A percentile compares a stretch with the other conserved stretches of the same genome.
Conservation (phyloP, 163 green algal genomes). For the Scenedesmus sp. region DNA sequence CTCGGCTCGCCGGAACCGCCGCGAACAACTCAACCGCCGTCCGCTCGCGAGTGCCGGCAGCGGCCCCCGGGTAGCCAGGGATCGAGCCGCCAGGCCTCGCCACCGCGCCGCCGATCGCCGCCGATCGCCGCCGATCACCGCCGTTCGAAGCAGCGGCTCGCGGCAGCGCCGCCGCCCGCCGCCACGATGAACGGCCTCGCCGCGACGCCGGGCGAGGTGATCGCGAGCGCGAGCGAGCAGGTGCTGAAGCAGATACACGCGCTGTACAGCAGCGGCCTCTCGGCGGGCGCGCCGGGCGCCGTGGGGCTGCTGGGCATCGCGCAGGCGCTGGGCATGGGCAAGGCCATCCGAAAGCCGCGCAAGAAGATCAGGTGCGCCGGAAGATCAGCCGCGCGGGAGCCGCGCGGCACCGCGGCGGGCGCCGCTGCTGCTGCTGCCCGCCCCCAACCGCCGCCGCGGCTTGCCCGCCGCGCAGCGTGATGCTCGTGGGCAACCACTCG, state of each 20-base stretch:
- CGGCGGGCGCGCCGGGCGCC: conserved; percentile 26
- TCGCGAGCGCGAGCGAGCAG: conserved; percentile 9
- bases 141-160: no score
- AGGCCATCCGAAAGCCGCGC: conserved; percentile 56
- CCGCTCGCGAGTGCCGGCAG: no score
- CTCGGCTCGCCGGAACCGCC: no score
- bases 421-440: conserved; percentile 38
- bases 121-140: no score
- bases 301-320: conserved; percentile 62
- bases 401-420: no score
- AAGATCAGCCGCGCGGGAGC: background rate
- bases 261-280: conserved; percentile 57
- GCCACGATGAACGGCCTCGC: no score
- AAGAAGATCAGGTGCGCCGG: conserved; percentile 60
- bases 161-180: no score
- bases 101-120: no score
- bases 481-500: conserved; percentile 80
- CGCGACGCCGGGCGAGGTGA: background rate
- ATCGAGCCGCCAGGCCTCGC: no score
- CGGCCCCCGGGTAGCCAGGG: no score
- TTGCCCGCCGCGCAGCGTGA: conserved; percentile 53
- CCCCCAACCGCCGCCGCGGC: conserved; percentile 40
- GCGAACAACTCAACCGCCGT: no score
- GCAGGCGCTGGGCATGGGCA: conserved; percentile 38
- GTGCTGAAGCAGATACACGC: conserved; percentile 56